These are phyloP conservation scores for Tricladium varicosporioides DNA, from an alignment of 2,329 filamentous ascomycete species.

Conservation along the genomic window DNA sequence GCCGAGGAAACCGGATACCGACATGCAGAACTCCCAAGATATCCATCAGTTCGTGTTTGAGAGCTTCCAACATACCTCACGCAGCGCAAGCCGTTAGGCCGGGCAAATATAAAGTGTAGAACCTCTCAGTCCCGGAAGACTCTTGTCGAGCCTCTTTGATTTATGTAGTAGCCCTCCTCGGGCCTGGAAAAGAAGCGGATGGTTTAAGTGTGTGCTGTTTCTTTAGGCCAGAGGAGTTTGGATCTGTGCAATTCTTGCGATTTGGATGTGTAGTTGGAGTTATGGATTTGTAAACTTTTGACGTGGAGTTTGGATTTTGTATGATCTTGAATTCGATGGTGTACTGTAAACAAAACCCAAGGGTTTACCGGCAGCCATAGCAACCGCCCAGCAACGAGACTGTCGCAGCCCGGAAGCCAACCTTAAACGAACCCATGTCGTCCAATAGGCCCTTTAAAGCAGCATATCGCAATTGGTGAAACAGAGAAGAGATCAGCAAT, in stretches of 20 bases:
- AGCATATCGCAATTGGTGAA: too few species aligned
- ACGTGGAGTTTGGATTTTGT: not conserved
- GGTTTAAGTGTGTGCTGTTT: conserved; percentile 9
- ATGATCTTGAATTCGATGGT: not conserved
- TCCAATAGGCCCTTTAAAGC: too few species aligned
- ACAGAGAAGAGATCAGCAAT: too few species aligned
- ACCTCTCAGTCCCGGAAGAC: conserved; percentile 50
- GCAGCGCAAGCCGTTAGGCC: conserved; percentile 82
- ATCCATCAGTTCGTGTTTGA: not conserved
- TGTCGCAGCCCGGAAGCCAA: too few species aligned
- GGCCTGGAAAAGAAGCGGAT: conserved; percentile 21
- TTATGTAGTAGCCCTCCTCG: conserved; percentile 26
- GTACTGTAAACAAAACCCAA: not conserved
- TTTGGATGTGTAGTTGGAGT: conserved; percentile 1
- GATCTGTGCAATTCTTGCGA: conserved; percentile 5
- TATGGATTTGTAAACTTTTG: not conserved
- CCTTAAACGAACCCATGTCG: too few species aligned
- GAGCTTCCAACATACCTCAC: conserved; percentile 59
- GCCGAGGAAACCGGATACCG: not conserved
- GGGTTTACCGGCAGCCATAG: too few species aligned
- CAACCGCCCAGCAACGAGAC: too few species aligned
- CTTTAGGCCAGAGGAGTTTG: conserved; percentile 23
- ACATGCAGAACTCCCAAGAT: not conserved
- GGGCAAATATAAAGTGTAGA: conserved; percentile 52
- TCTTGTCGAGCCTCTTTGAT: conserved; percentile 32